phyloP scores from a whole-genome alignment of 1,139 yeast species.

The Hyphopichia burtonii region DNA sequence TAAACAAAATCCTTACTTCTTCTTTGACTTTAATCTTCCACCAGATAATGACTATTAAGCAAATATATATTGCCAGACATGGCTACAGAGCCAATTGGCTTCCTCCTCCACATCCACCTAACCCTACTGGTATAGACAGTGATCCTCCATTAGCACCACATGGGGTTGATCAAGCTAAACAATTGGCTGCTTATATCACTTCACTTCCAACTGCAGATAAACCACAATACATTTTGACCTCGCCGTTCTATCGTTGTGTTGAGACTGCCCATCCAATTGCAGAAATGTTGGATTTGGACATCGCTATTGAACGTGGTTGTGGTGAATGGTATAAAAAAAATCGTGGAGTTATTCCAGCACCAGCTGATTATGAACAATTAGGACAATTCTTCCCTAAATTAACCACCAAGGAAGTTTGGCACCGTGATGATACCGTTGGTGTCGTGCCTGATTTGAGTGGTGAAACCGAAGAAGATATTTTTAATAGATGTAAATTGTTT shows the following conservation, averaged over 20 bases:
- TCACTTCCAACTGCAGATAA: conserved; percentile 40
- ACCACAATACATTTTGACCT: conserved; percentile 65
- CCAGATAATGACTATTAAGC: conserved; percentile 37
- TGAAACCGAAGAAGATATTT: conserved; percentile 64
- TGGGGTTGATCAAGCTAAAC: conserved; percentile 77
- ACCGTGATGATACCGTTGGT: conserved; percentile 41
- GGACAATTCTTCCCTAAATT: conserved; percentile 47
- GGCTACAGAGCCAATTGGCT: conserved; percentile 84
- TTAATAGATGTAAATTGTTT: conserved; percentile 51
- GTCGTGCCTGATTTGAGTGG: conserved; percentile 59
- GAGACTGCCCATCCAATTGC: conserved; percentile 79
- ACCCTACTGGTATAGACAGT: conserved; percentile 79
- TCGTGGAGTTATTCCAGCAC: conserved; percentile 52
- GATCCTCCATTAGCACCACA: conserved; percentile 80
- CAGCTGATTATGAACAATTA: conserved; percentile 55
- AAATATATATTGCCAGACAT: conserved; percentile 60
- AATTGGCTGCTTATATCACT: conserved; percentile 55
- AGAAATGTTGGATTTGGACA: conserved; percentile 50
- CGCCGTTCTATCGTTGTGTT: conserved; percentile 89
- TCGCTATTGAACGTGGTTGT: conserved; percentile 67
- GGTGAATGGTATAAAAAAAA: conserved; percentile 69
- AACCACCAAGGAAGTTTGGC: conserved; percentile 37
- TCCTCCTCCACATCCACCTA: conserved; percentile 70
- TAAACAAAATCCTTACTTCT: background rate
- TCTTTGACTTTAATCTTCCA: background rate